Conservation (phyloP, 495 filamentous ascomycete genomes). For the Glarea lozoyensis region DNA sequence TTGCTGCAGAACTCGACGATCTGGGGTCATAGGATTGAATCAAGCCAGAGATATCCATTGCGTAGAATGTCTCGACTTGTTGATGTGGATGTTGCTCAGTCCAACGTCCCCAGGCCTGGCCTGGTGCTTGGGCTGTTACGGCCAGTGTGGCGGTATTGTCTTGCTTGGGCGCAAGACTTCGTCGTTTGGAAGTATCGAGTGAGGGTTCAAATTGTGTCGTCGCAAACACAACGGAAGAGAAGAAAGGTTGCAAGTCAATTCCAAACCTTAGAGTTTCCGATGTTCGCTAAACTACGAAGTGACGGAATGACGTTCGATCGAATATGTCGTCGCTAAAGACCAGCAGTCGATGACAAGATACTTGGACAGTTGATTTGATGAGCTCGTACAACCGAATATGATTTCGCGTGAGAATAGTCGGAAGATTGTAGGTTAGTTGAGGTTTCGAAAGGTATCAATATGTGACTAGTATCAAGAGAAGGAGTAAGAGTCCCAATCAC, state of each 20-base stretch:
- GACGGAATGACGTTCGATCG: too few relatives aligned
- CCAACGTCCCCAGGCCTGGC: slow-evolving; percentile 24
- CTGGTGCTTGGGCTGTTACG: slow-evolving; percentile 22
- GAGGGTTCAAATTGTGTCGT: too few relatives aligned
- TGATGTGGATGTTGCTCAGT: slow-evolving; percentile 15
- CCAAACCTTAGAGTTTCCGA: neutral
- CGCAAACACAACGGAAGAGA: neutral
- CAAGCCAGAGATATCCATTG: slow-evolving; percentile 22
- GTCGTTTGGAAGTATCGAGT: too few relatives aligned
- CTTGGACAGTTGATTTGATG: neutral
- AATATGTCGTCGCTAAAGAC: neutral
- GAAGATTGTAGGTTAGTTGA: neutral
- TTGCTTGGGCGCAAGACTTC: slow-evolving; percentile 21
- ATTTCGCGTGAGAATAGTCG: neutral
- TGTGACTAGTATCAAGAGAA: slow-evolving; percentile 11
- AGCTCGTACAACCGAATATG: neutral
- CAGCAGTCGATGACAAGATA: neutral
- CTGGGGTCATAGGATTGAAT: slow-evolving; percentile 21
- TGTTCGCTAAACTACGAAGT: too few relatives aligned
- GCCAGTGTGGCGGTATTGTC: slow-evolving; percentile 25
- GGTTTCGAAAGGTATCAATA: slow-evolving; percentile 3
- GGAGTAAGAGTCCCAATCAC: slow-evolving; percentile 18
- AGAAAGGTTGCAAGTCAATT: neutral
- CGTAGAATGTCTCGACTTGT: slow-evolving; percentile 14
- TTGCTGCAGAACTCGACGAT: slow-evolving; percentile 9